A percentile compares a stretch with the other conserved stretches of the same genome.
Evolutionary conservation across 305 asterid species (phyloP).

Genomic region (Fraxinus greggii): DNA sequence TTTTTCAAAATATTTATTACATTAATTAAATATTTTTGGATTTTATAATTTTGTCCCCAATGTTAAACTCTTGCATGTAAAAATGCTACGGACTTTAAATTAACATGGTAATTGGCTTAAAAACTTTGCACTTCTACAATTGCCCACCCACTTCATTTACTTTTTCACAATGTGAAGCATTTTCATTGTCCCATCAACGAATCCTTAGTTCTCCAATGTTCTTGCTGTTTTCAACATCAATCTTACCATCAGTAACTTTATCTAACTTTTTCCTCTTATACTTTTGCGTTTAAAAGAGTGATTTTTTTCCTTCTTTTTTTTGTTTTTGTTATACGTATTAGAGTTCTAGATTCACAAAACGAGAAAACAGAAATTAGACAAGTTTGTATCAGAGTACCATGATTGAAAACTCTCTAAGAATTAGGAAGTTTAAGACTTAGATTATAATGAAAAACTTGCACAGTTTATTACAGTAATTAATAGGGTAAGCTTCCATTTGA

Average conservation of each 20-base stretch:
- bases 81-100: background rate
- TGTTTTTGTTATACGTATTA: background rate
- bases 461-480: background rate
- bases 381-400: background rate
- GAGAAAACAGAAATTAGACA: background rate
- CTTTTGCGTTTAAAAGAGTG: background rate
- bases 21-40: background rate
- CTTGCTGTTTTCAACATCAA: background rate
- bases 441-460: background rate
- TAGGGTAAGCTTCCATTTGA: background rate
- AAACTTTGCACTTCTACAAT: background rate
- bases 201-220: background rate
- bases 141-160: background rate
- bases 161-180: background rate
- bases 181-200: background rate
- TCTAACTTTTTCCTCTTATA: background rate
- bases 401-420: background rate
- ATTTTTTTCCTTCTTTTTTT: background rate
- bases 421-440: background rate
- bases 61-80: background rate
- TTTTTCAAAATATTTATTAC: background rate
- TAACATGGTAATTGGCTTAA: background rate
- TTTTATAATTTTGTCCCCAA: background rate
- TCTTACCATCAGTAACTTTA: background rate
- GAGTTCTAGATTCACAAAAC: background rate